Base-by-base conservation (phyloP, 208 protist genomes). In the Crithidia bombi region DNA sequence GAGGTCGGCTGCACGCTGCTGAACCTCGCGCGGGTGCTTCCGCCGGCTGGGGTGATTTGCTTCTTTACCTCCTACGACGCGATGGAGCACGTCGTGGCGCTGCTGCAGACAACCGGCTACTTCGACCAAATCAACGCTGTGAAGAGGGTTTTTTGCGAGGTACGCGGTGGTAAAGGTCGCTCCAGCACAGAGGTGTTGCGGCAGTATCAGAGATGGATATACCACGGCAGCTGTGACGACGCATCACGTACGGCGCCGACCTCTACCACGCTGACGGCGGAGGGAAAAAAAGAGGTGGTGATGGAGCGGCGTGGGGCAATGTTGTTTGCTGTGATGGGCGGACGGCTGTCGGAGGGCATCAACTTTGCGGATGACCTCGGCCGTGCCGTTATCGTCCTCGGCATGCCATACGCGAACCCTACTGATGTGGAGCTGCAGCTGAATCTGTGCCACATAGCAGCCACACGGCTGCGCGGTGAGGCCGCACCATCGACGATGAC, bases 291-390 rank as follows among this genome's bases (percentile, higher is more conserved):
- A 19, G 44, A 26, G 15, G 51, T 33, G n/a, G n/a, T n/a, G n/a
- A n/a, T n/a, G n/a, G n/a, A n/a, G 33, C 49, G 61, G 41, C 43
- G 88, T 28, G 97, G 97, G 5, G 98, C 96, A 30, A 32, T 99
- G 14, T 76, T 99, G 0, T 90, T 95, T 36, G 83, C 83, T 26
- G 97, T 99, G 10, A 97, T 99, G 71, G 97, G 98, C 38, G 98
- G 98, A 12, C 98, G 98, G 52, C 78, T 99, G 35, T 97, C 89
- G 21, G 98, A 99, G 79, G 98, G 98, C 41, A 99, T 99, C 75
- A 99, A 99, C 87, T 99, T 99, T 61, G 81, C 77, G 11, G 98
- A 99, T 71, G 91, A 96, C 57, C 85, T 98, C 19, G 98, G 92
- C 3, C 82, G 98, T 11, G 86, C 73, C 17, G 93, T 99, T 1